phyloP scores from a whole-genome alignment of 495 filamentous ascomycete genomes.

The Collariella sp. region DNA sequence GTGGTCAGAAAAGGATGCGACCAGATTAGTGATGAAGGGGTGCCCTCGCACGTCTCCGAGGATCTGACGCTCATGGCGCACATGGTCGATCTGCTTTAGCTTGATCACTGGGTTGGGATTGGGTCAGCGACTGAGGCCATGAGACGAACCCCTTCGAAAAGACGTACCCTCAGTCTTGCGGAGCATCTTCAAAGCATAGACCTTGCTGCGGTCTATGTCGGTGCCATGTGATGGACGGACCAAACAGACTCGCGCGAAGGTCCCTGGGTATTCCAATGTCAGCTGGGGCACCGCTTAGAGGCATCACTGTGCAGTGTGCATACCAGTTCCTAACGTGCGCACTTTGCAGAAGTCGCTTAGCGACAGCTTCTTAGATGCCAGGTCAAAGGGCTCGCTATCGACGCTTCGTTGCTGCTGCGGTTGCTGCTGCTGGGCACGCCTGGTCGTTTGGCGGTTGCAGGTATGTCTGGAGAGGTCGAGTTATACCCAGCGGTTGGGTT shows the following conservation, averaged over 20 bases:
- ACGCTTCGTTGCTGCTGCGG: slow-evolving; percentile 12
- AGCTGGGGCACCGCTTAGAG: slow-evolving; percentile 4
- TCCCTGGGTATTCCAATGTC: slow-evolving; percentile 56
- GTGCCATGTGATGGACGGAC: slow-evolving; percentile 52
- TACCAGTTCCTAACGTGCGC: slow-evolving; percentile 87
- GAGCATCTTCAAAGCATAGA: slow-evolving; percentile 89
- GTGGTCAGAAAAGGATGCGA: slow-evolving; percentile 81
- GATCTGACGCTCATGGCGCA: slow-evolving; percentile 83
- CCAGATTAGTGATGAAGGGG: slow-evolving; percentile 89
- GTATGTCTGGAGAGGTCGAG: neutral
- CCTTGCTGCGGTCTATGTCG: slow-evolving; percentile 52
- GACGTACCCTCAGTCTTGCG: slow-evolving; percentile 63
- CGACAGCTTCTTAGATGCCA: slow-evolving; percentile 21
- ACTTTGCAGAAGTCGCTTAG: slow-evolving; percentile 73
- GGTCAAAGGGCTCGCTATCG: slow-evolving; percentile 20
- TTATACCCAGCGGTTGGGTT: neutral
- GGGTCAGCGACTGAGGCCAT: too few species aligned
- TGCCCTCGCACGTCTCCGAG: slow-evolving; percentile 82
- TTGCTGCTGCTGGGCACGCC: slow-evolving; percentile 16
- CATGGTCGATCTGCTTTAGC: slow-evolving; percentile 95
- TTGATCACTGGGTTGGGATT: slow-evolving; percentile 61
- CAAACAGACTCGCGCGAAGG: slow-evolving; percentile 92
- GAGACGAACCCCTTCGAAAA: too few species aligned
- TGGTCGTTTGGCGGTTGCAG: neutral
- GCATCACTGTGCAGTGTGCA: slow-evolving; percentile 5